Evolutionary conservation across 2,329 filamentous ascomycete genomes (phyloP).

Genomic region (Stagonosporopsis vannaccii): DNA sequence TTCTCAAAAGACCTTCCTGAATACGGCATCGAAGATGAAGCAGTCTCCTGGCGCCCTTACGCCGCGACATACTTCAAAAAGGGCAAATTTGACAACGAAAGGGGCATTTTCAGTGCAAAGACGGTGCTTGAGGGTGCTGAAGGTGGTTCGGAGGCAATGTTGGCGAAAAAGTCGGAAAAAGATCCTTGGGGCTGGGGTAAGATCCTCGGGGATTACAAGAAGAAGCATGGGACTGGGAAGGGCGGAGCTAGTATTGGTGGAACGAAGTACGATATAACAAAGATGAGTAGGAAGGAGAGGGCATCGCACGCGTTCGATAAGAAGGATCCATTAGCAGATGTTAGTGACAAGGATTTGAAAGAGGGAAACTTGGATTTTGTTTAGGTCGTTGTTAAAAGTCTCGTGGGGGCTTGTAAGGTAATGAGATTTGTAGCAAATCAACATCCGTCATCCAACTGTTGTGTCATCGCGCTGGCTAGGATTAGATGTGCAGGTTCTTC

Average conservation of each 20-base stretch:
- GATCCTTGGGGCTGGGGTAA: background rate
- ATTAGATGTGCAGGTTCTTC: background rate
- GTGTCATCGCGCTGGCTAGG: background rate
- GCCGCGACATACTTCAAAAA: background rate
- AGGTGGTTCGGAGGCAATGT: background rate
- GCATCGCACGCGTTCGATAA: conserved; percentile 16
- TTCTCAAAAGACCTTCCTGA: background rate
- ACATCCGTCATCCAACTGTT: too few species aligned
- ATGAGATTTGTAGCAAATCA: background rate
- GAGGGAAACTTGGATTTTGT: conserved; percentile 9
- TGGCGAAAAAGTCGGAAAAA: background rate
- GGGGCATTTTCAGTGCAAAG: background rate
- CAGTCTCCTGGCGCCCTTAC: background rate
- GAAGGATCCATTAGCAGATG: conserved; percentile 18
- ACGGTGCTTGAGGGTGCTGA: background rate
- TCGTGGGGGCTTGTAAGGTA: too few species aligned
- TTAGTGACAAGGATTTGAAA: conserved; percentile 18
- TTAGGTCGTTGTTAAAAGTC: background rate
- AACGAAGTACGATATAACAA: conserved; percentile 23
- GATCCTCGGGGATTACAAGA: background rate
- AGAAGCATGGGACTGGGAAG: background rate
- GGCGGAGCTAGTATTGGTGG: conserved; percentile 12
- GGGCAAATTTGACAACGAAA: background rate
- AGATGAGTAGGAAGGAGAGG: conserved; percentile 22
- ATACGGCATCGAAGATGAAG: background rate